Percentiles rank a stretch among this genome's conserved stretches.
Evolutionary conservation across 2,329 filamentous ascomycete genomes (phyloP).

Genomic region (Pseudogymnoascus sp.): DNA sequence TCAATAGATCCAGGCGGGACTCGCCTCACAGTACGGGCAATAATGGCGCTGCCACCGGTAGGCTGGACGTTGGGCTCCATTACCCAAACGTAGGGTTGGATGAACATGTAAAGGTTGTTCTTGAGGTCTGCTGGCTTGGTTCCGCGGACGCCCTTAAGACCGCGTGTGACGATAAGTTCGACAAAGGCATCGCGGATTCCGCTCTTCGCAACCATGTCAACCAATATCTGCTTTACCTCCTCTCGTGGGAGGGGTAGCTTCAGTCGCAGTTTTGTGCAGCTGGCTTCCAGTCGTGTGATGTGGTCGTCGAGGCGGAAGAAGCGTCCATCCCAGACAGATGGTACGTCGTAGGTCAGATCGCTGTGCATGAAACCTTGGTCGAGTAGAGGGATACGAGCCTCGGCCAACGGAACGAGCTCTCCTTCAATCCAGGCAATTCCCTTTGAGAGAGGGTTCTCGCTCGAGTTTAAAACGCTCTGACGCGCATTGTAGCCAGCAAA

Average conservation of each 20-base stretch:
- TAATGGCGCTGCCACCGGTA: constrained; percentile 33
- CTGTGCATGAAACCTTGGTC: constrained; percentile 45
- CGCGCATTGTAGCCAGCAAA: constrained; percentile 32
- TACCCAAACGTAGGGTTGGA: constrained; percentile 41
- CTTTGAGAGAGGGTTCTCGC: constrained; percentile 32
- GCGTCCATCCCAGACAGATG: constrained; percentile 42
- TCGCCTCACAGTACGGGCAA: constrained; percentile 38
- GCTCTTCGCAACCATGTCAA: constrained; percentile 38
- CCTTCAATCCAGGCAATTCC: constrained; percentile 42
- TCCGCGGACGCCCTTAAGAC: constrained; percentile 34
- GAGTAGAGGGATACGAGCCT: constrained; percentile 41
- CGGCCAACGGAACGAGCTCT: constrained; percentile 33
- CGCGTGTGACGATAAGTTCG: constrained; percentile 43
- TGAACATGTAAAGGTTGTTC: constrained; percentile 40
- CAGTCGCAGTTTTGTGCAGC: constrained; percentile 39
- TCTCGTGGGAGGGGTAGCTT: constrained; percentile 33
- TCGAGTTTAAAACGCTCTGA: constrained; percentile 25
- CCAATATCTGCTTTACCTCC: constrained; percentile 32
- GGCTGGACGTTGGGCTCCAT: constrained; percentile 38
- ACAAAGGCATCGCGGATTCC: constrained; percentile 43
- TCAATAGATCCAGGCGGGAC: constrained; percentile 39
- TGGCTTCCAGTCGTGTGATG: constrained; percentile 34
- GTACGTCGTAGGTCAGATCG: constrained; percentile 45
- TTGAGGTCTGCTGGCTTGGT: constrained; percentile 27
- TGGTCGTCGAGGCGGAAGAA: constrained; percentile 46